Base-by-base conservation (phyloP, 768 basidiomycete genomes). In the Leccinum subtestaceum region DNA sequence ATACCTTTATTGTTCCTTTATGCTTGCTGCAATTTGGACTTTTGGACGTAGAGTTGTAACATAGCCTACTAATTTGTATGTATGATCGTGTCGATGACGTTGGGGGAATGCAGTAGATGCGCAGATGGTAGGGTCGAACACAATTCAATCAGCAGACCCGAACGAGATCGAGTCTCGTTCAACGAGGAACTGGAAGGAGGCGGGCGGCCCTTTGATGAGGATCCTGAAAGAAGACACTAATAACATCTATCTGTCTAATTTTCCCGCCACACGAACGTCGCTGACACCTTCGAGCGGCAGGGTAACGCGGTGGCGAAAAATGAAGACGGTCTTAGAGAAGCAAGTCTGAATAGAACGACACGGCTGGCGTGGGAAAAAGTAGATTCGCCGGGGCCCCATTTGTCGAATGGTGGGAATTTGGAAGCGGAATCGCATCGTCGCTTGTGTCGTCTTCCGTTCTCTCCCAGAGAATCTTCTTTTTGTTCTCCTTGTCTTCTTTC, bases 321-420 rank as follows among this genome's bases (percentile, higher is more conserved):
- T n/a, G 17, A 40, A 40, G 17, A 40, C 17, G 17, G 17, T 17
- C 13, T 5, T 38, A 11, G 8, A 29, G 29, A 29, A 29, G 29
- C 8, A 34, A 34, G 34, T 34, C 15, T 5, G 5, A 13, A 21
- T 31, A 82, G 79, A 83, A 81, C 57, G 75, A 81, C 60, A 79
- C 80, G 2, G 80, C 81, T 49, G 36, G 72, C 71, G 71, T 72
- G 71, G 70, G 71, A 72, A 72, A 58, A n/a, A 27, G 52, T 43
- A 4, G 60, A 60, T 64, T 62, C 61, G 61, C 56, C 57, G 13
- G 60, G 63, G 58, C 40, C 1, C 36, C 38, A 62, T 55, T 53
- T 59, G 56, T 52, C 34, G 7, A 57, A 40, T 58, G 59, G 59
- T 63, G 63, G 62, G 57, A 60, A 60, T 60, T 65, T 56, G 32